Base-by-base conservation (phyloP, 805 yeast genomes). In the Nakazawaea populi region DNA sequence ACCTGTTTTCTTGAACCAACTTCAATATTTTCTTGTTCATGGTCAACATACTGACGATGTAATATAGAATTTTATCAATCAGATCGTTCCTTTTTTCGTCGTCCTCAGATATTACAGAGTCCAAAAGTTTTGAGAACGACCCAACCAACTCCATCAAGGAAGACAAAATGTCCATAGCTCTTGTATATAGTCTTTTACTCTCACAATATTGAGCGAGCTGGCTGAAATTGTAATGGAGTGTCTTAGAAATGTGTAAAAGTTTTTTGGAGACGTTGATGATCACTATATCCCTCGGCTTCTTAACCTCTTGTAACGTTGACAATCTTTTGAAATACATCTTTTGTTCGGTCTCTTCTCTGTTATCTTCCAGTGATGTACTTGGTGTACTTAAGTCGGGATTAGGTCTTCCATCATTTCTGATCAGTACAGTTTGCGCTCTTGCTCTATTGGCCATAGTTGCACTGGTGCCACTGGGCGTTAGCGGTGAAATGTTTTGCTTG, bases 291-390 rank as follows among this genome's bases (percentile, higher is more conserved):
- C 44, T 52, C 5, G 52, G 55, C 30, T 53, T 48, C 24, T 48
- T 51, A n/a, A 46, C 52, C 53, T 85, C 90, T 9, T 82, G 84
- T 12, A 85, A 62, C 0, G 85, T 80, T 0, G 89, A 82, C 39
- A 85, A 63, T 53, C 89, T 71, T 58, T 83, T 73, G 65, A 83
- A 82, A 60, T 82, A 83, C 28, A 80, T 78, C 56, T 75, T 79
- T 41, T 71, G 76, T 43, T 75, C 80, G 1, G 73, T 65, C 48
- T 72, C 75, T 14, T 65, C 72, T 39, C 35, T 47, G 12, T 35
- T 42, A 7, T 42, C 47, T 12, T 48, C 47, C 47, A 48, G 30
- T 10, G 44, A 44, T 3, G 47, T 35, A n/a, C 24, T 30, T 31
- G 42, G 30, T 30, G 46, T 27, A n/a, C 24, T 18, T 11, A 42